Percentiles rank a stretch among this genome's conserved stretches.
These are phyloP conservation scores for Wickerhamomyces sp. DNA, from an alignment of 1,139 yeast species.

Conservation along the genomic window DNA sequence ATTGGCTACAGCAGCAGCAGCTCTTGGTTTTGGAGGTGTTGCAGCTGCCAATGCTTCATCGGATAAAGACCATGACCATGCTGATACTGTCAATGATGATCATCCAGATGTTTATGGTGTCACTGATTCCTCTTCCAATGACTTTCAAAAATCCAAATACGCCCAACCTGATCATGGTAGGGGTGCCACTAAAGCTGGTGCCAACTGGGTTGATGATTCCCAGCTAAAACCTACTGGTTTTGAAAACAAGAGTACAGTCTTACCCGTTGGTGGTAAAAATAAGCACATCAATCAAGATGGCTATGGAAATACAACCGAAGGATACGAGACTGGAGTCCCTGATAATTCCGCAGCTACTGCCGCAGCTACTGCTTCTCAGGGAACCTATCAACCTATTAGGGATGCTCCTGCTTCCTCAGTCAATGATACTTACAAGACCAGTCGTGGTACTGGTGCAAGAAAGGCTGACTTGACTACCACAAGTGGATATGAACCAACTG, in stretches of 20 bases:
- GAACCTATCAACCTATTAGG: conserved; percentile 5
- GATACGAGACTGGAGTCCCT: conserved; percentile 16
- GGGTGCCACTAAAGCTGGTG: conserved; percentile 17
- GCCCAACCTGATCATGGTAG: conserved; percentile 11
- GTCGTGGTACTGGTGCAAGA: conserved; percentile 4
- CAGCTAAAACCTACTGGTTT: conserved; percentile 1
- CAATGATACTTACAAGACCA: conserved; percentile 14
- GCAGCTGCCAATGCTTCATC: conserved; percentile 5
- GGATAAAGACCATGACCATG: not conserved
- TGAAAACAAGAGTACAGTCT: conserved; percentile 20
- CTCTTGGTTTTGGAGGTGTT: conserved; percentile 18
- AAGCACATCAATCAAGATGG: conserved; percentile 8
- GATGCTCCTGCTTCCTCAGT: conserved; percentile 15
- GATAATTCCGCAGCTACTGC: conserved; percentile 13
- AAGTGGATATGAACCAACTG: conserved; percentile 17
- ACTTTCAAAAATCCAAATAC: not conserved
- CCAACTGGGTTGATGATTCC: conserved; percentile 6
- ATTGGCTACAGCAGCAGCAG: conserved; percentile 19
- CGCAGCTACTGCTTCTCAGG: conserved; percentile 2
- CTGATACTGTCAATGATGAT: not conserved
- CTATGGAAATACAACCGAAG: conserved; percentile 11
- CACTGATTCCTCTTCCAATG: not conserved
- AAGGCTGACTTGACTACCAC: conserved; percentile 15
- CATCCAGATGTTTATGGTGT: too few species aligned
- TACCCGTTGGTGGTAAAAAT: conserved; percentile 13